Base-by-base conservation (phyloP, 2,329 filamentous ascomycete genomes). In the Cladophialophora yegresii region DNA sequence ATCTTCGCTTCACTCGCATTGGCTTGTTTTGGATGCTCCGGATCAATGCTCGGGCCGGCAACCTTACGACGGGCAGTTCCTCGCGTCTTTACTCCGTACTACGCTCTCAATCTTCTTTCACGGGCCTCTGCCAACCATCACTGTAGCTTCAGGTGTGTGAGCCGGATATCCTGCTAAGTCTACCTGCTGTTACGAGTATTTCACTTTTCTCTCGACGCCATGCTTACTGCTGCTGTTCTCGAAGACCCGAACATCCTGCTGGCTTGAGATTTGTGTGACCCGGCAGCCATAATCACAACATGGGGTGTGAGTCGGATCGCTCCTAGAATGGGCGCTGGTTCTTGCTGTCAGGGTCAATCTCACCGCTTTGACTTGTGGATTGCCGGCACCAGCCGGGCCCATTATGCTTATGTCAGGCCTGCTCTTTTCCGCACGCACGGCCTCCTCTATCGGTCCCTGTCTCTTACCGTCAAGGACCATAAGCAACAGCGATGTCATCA, bases 401-500 rank as follows among this genome's bases (percentile, higher is more conserved):
- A n/a, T 43, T 8, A n/a, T n/a, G 36, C 4, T 43, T n/a, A n/a
- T 16, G 36, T n/a, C 13, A 20, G 16, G 36, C 36, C 36, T 43
- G 36, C 36, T 40, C 36, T 40, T 5, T 16, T 5, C 36, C 16
- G 36, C 13, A 40, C 16, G 36, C 36, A 40, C 36, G 36, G 12
- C 36, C 16, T 16, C 36, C 36, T 40, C 2, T 20, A 16, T 16
- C 13, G 16, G 36, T 40, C 36, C 3, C 16, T 40, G 36, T n/a
- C 36, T 16, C 13, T 43, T 20, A 13, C 36, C 4, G 23, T 32
- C 16, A 5, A 9, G 45, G 55, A 49, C 2, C 23, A 30, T 49
- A 45, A 54, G 30, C 55, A 57, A 40, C 53, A 22, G 58, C 10
- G 13, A 67, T 67, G 62, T 13, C 58, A 28, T 57, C 54, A 12